Percentiles rank a stretch among this genome's conserved stretches.
These are phyloP conservation scores for Thermomucor indicae-seudaticae DNA, from an alignment of 371 early-diverging fungal species.

Conservation along the genomic window DNA sequence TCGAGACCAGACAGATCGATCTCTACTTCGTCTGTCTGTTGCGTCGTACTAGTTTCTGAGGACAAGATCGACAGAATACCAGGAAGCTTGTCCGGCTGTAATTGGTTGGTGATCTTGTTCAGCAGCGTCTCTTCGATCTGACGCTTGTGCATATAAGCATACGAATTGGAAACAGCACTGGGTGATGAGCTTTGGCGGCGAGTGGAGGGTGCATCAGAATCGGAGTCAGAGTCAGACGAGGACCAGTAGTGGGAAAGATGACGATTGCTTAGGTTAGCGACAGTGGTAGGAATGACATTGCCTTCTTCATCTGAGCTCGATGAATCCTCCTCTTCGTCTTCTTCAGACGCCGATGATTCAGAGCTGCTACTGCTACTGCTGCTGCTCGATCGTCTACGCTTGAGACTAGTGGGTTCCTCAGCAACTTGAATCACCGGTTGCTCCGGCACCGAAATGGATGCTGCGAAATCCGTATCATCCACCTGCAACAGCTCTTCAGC, in stretches of 20 bases:
- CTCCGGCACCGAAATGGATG: neutral
- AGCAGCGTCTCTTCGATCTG: constrained; percentile 43
- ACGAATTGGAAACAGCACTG: constrained; percentile 8
- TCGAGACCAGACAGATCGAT: constrained; percentile 45
- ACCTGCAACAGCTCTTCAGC: neutral
- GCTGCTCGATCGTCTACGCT: neutral
- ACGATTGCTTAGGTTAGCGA: constrained; percentile 31
- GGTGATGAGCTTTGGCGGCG: constrained; percentile 14
- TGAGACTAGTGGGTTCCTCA: too few species aligned
- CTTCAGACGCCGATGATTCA: constrained; percentile 12
- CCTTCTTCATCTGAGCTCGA: constrained; percentile 12
- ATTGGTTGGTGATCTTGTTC: constrained; percentile 37
- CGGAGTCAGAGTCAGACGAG: constrained; percentile 34
- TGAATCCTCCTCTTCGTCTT: constrained; percentile 17
- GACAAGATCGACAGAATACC: constrained; percentile 43
- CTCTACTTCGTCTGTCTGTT: constrained; percentile 37
- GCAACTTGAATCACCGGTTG: neutral
- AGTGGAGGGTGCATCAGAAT: constrained; percentile 8
- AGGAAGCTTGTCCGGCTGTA: constrained; percentile 40
- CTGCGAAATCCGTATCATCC: neutral
- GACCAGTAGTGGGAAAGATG: constrained; percentile 23
- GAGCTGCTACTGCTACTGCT: constrained; percentile 19
- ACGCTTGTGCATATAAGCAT: constrained; percentile 41
- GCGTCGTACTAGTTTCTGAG: constrained; percentile 18
- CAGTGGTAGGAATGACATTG: constrained; percentile 33